Evolutionary conservation across 2,329 filamentous ascomycete genomes (phyloP).

Genomic region (Venturia pyrina): DNA sequence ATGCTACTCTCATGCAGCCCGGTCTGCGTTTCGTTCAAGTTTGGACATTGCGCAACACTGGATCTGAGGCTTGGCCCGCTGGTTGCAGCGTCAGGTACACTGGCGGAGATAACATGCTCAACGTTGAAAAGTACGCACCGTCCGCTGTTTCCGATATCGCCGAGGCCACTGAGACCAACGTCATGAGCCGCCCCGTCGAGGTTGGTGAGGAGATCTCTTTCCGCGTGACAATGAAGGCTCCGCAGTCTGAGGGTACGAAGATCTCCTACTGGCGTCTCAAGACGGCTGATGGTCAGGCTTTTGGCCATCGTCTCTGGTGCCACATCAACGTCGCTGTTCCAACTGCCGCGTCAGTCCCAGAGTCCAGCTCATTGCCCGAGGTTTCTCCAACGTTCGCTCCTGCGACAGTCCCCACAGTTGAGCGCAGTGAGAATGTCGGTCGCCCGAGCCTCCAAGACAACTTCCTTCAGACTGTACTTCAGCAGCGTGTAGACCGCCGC

Average conservation of each 20-base stretch:
- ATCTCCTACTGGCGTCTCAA: slow-evolving; percentile 98
- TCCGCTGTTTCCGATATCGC: slow-evolving; percentile 68
- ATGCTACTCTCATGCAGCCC: slow-evolving; percentile 63
- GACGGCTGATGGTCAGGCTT: slow-evolving; percentile 66
- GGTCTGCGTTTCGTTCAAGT: slow-evolving; percentile 76
- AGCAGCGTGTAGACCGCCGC: slow-evolving; percentile 5
- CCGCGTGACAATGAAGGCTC: slow-evolving; percentile 75
- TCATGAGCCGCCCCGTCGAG: slow-evolving; percentile 57
- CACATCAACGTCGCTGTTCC: slow-evolving; percentile 58
- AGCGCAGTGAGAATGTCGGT: not conserved
- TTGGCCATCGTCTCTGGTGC: slow-evolving; percentile 93
- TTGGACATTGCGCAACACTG: slow-evolving; percentile 84
- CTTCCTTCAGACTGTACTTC: slow-evolving; percentile 7
- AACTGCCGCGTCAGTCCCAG: not conserved
- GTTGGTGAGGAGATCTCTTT: slow-evolving; percentile 71
- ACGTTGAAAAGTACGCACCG: slow-evolving; percentile 69
- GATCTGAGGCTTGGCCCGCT: slow-evolving; percentile 68
- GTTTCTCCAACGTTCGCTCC: slow-evolving; percentile 5
- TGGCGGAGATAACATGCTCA: slow-evolving; percentile 93
- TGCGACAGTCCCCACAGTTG: not conserved
- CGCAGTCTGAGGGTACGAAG: slow-evolving; percentile 61
- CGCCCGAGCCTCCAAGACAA: slow-evolving; percentile 8
- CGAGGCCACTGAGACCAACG: slow-evolving; percentile 72
- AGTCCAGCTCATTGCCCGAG: slow-evolving; percentile 1
- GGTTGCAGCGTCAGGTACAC: slow-evolving; percentile 87